Conservation (phyloP, 495 filamentous ascomycete genomes). For the Talaromyces thailandensis region DNA sequence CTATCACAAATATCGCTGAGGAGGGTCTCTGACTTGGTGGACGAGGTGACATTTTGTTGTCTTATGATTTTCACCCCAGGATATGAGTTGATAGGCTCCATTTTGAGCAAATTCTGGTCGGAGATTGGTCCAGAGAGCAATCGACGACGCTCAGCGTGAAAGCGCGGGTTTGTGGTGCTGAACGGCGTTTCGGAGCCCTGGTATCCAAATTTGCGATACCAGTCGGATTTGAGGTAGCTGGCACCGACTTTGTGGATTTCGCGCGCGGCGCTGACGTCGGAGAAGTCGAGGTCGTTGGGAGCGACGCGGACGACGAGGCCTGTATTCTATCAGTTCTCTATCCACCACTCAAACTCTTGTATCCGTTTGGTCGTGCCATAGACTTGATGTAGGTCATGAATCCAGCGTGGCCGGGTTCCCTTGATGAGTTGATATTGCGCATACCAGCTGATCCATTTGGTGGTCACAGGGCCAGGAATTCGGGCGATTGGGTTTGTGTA, state of each 20-base stretch:
- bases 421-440: background rate
- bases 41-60: background rate
- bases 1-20: background rate
- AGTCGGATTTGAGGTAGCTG: slow-evolving; percentile 3
- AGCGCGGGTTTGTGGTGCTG: slow-evolving; percentile 13
- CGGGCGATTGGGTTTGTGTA: background rate
- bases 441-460: background rate
- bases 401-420: background rate
- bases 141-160: slow-evolving; percentile 16
- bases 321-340: background rate
- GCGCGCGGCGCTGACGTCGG: background rate
- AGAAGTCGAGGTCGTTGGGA: slow-evolving; percentile 5
- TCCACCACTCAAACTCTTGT: background rate
- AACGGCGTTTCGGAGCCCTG: slow-evolving; percentile 15
- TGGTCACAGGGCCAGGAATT: background rate
- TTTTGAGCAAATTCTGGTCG: slow-evolving; percentile 17
- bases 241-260: slow-evolving; percentile 9
- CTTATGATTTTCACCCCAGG: background rate
- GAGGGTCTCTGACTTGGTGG: background rate
- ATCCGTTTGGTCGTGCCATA: background rate
- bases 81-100: slow-evolving; percentile 7
- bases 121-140: slow-evolving; percentile 21
- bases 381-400: background rate
- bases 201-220: slow-evolving; percentile 8
- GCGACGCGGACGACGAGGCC: slow-evolving; percentile 8